These are phyloP conservation scores for Adansonia rubrostipa DNA, from an alignment of 441 rosid genomes.

Conservation along the genomic window DNA sequence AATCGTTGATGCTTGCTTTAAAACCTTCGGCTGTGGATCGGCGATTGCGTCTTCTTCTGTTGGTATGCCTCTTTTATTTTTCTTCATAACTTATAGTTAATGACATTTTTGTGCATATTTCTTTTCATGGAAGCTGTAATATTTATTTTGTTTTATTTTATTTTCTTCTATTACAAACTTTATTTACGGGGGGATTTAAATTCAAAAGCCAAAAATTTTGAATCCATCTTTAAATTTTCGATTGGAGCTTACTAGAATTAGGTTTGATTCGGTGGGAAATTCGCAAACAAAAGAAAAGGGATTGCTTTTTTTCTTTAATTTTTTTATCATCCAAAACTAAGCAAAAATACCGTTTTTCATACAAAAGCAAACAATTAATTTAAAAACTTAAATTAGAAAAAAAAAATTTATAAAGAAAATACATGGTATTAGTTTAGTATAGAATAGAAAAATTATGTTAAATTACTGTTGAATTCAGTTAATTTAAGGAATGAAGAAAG, in stretches of 20 bases:
- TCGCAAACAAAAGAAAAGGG: background rate
- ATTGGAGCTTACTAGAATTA: background rate
- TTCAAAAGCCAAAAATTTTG: background rate
- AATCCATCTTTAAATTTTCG: background rate
- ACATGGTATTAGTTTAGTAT: background rate
- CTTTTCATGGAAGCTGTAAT: background rate
- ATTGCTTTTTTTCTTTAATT: background rate
- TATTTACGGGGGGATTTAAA: background rate
- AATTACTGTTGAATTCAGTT: background rate
- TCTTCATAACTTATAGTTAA: background rate
- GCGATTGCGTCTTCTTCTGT: slow-evolving; percentile 66
- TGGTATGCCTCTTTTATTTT: slow-evolving; percentile 12
- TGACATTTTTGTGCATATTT: background rate
- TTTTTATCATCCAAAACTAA: background rate
- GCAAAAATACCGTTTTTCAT: background rate
- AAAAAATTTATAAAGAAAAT: background rate
- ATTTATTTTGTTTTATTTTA: background rate
- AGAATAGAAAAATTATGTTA: background rate
- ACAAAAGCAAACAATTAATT: background rate
- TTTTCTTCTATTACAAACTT: background rate
- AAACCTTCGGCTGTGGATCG: slow-evolving; percentile 96
- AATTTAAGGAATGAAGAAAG: background rate
- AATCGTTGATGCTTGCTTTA: slow-evolving; percentile 87
- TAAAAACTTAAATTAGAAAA: background rate
- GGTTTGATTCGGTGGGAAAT: background rate